These are phyloP conservation scores for Naganishia vaughanmartiniae DNA, from an alignment of 768 basidiomycete species.

Conservation along the genomic window DNA sequence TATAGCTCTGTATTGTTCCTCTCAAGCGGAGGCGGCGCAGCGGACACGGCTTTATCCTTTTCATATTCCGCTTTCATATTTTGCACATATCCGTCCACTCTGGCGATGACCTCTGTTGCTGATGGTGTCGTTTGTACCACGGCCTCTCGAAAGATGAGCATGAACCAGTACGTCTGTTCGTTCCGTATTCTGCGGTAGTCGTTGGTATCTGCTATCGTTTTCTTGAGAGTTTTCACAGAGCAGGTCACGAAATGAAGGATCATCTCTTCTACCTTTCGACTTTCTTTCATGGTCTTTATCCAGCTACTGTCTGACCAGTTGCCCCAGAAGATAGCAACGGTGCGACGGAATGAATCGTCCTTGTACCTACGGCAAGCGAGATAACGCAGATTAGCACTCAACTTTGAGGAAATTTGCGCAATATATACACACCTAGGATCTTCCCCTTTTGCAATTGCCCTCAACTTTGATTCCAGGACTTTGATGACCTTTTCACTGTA, in stretches of 20 bases:
- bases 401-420: not conserved
- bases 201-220: slow-evolving; percentile 75
- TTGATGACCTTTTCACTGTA: slow-evolving; percentile 93
- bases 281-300: slow-evolving; percentile 88
- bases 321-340: slow-evolving; percentile 88
- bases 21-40: slow-evolving; percentile 9
- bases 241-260: slow-evolving; percentile 94
- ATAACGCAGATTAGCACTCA: not conserved
- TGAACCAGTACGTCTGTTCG: slow-evolving; percentile 83
- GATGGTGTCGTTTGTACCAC: slow-evolving; percentile 64
- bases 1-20: slow-evolving; percentile 20
- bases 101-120: slow-evolving; percentile 73
- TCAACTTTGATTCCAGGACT: slow-evolving; percentile 80
- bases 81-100: slow-evolving; percentile 70
- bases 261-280: slow-evolving; percentile 93
- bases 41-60: not conserved
- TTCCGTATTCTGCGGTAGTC: slow-evolving; percentile 62
- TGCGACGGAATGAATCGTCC: slow-evolving; percentile 82
- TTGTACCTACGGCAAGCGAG: slow-evolving; percentile 64
- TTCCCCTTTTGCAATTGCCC: slow-evolving; percentile 89
- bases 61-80: slow-evolving; percentile 26
- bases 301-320: slow-evolving; percentile 82
- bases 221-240: slow-evolving; percentile 80
- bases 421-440: slow-evolving; percentile 71
- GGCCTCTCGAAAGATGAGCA: slow-evolving; percentile 78